Base-by-base conservation (phyloP, 805 yeast species). In the Starmerella bombicola region DNA sequence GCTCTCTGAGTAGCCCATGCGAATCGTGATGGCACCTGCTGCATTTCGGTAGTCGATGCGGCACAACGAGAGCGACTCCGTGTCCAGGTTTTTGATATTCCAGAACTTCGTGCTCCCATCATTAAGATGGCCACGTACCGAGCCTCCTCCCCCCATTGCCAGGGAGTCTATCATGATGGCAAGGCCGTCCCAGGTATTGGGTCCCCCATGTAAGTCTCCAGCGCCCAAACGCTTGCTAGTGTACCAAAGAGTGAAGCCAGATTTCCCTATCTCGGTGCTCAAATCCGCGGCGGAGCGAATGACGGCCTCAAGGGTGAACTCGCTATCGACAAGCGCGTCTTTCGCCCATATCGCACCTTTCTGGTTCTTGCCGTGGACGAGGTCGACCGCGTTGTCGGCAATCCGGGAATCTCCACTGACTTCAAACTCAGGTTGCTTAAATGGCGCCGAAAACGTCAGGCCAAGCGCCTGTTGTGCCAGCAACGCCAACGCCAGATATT, bases 181-280 rank as follows among this genome's bases (percentile, higher is more conserved):
- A 31, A 64, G 48, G 2, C 68, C 68, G 42, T 63, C 66, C 65
- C 65, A 64, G 10, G 37, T 30, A 30, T 63, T 66, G 20, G 51
- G 40, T 8, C 59, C 53, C 18, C 68, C 68, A 44, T 58, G 61
- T 6, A 60, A 55, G 2, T 62, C 57, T 4, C 68, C 68, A 2
- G 34, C 35, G 15, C 46, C 44, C 31, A 45, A 47, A 5, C 52
- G 51, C 19, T 49, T 41, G 5, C 49, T 46, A 15, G 63, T 52
- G 42, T 56, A 59, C 64, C 67, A 64, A 19, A 64, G 32, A 2
- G 61, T 62, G 35, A 64, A 41, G 1, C 67, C 67, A 7, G 63
- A 62, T 19, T 35, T 30, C 19, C 62, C 63, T 2, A 40, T 31
- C 23, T 35, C 44, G 2, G 39, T 23, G 16, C 12, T n/a, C 18